phyloP scores from a whole-genome alignment of 768 basidiomycete genomes.

The Hypsizygus marmoreus region DNA sequence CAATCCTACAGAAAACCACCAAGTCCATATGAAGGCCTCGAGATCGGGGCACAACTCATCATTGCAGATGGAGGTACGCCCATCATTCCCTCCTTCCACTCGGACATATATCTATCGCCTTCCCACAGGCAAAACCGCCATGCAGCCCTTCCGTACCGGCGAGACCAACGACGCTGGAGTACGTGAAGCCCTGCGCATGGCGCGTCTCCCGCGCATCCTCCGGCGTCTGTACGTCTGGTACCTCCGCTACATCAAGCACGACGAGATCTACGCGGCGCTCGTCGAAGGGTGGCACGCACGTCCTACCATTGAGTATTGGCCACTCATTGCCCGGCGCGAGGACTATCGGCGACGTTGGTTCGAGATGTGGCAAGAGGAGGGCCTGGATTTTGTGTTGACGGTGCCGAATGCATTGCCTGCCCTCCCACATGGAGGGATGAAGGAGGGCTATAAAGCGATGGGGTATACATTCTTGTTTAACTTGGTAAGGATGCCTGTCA shows the following conservation, averaged over 20 bases:
- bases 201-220: conserved; percentile 48
- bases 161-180: conserved; percentile 19
- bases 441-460: conserved; percentile 50
- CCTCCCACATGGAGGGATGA: conserved; percentile 54
- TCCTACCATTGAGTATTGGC: conserved; percentile 45
- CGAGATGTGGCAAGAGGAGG: conserved; percentile 38
- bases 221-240: conserved; percentile 53
- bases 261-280: conserved; percentile 54
- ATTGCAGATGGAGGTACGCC: conserved; percentile 50
- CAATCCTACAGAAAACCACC: conserved; percentile 44
- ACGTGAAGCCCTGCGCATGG: conserved; percentile 33
- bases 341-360: conserved; percentile 44
- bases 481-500: conserved; percentile 37
- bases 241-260: conserved; percentile 50
- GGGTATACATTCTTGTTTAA: conserved; percentile 68
- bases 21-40: conserved; percentile 51
- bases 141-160: conserved; percentile 10
- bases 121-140: conserved; percentile 11
- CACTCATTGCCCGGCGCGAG: conserved; percentile 49
- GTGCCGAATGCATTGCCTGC: conserved; percentile 61
- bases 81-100: background rate
- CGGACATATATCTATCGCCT: background rate
- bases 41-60: conserved; percentile 53
- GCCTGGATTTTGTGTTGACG: conserved; percentile 60
- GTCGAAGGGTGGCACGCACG: conserved; percentile 49